These are phyloP conservation scores for Gastrolobium bilobum DNA, from an alignment of 306 rosid genomes.

Conservation along the genomic window DNA sequence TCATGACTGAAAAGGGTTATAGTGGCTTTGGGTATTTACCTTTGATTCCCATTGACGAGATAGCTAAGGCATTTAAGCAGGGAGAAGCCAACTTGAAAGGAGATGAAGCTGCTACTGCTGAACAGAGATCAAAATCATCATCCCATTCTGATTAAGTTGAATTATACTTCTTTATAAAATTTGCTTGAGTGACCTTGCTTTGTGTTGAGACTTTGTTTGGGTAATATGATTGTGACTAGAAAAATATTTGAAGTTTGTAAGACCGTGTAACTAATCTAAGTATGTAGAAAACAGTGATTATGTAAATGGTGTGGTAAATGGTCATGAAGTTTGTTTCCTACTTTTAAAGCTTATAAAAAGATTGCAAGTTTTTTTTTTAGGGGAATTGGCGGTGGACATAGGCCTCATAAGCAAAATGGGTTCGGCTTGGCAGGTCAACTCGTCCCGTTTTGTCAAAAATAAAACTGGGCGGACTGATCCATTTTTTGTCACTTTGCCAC, in stretches of 20 bases:
- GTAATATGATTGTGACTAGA: constrained; percentile 35
- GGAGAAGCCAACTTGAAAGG: constrained; percentile 49
- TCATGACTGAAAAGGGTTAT: constrained; percentile 65
- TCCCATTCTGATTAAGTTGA: constrained; percentile 55
- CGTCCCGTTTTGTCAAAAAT: too few relatives aligned
- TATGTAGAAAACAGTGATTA: constrained; percentile 25
- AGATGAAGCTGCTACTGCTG: constrained; percentile 31
- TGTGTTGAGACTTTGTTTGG: constrained; percentile 8
- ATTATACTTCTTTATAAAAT: background rate
- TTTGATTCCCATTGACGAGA: constrained; percentile 69
- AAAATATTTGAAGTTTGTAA: background rate
- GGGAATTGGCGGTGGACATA: background rate
- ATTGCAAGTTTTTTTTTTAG: too few relatives aligned
- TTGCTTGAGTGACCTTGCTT: constrained; percentile 15
- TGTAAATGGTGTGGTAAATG: constrained; percentile 46
- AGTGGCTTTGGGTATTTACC: constrained; percentile 67
- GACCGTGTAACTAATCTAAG: constrained; percentile 34
- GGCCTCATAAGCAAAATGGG: too few relatives aligned
- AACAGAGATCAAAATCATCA: constrained; percentile 54
- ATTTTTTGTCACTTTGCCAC: too few relatives aligned
- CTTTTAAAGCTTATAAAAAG: background rate
- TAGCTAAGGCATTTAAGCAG: constrained; percentile 62
- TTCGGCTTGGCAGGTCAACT: too few relatives aligned
- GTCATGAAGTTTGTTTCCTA: background rate
- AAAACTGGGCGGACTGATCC: too few relatives aligned